Evolutionary conservation across 768 basidiomycete species (phyloP), one percentile per base, ranked within the genome.

Genomic region (Porpolomopsis calyptriformis): DNA sequence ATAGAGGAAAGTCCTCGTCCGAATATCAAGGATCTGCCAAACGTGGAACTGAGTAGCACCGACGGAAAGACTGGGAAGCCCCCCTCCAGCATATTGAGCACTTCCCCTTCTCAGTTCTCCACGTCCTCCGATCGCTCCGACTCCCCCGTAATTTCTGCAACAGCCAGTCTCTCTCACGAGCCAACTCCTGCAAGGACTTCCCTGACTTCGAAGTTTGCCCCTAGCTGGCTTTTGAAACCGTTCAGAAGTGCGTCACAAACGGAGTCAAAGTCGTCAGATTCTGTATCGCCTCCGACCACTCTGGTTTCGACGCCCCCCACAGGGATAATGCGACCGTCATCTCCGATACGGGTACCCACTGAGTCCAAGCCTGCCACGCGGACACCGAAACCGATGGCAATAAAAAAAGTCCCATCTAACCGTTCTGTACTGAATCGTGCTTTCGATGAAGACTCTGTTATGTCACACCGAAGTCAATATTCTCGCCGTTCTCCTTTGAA

Each of bases 171-270:
- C 38, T 52, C 52, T 10, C 57, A 57, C 18, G 58, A 61, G 33
- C 52, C 67, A 18, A 53, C 56, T 18, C 53, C 64, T 34, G 55
- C 59, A 4, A 72, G 70, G 22, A 57, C 63, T 2, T 65, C 70
- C 1, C 46, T 77, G 1, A 64, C 71, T 9, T 78, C 83, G 2
- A 84, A 78, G 55, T 69, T 85, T 33, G 68, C 84, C 1, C 76
- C 85, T 1, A 71, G 81, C n/a, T 88, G 86, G 86, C 61, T 88
- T 9, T 82, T 86, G 60, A 84, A 79, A 55, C 74, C 80, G 4
- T 88, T 89, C 60, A 69, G 83, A 26, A 78, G 73, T 48, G 73
- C 68, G 1, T 68, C 73, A 5, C 29, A 31, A 31, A 76, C 73
- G 51, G 80, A 85, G 57, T 72, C 82, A 1, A 78, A 82, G 52